These are phyloP conservation scores for Breviolum minutum DNA, from an alignment of 73 alveolate species.

Conservation along the genomic window DNA sequence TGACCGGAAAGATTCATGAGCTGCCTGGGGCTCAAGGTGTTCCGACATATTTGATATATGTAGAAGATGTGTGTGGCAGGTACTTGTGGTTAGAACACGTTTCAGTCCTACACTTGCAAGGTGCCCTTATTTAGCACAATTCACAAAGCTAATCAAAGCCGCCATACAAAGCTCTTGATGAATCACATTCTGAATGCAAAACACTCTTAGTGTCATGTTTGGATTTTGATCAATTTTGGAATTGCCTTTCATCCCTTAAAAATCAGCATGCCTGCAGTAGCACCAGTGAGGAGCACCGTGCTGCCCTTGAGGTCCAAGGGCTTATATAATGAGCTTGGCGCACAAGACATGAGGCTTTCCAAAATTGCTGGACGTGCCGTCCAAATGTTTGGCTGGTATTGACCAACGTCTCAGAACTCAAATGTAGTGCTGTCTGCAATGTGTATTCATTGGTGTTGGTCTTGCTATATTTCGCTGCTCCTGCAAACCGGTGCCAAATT, in stretches of 20 bases:
- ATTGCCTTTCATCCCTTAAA: not conserved
- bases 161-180: too few species aligned
- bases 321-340: conserved; percentile 33
- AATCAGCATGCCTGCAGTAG: conserved; percentile 38
- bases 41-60: too few species aligned
- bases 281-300: conserved; percentile 81
- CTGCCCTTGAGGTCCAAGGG: conserved; percentile 46
- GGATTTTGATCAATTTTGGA: not conserved
- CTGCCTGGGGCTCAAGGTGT: too few species aligned
- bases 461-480: too few species aligned
- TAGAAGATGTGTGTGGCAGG: too few species aligned
- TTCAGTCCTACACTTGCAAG: not conserved
- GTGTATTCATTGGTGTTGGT: too few species aligned
- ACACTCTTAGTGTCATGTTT: not conserved
- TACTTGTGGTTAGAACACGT: too few species aligned
- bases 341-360: conserved; percentile 10
- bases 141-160: too few species aligned
- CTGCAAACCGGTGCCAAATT: too few species aligned
- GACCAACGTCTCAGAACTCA: not conserved
- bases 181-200: not conserved
- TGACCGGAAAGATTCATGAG: too few species aligned
- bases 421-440: too few species aligned
- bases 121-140: not conserved
- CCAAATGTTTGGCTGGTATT: not conserved
- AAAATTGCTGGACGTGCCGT: not conserved